These are phyloP conservation scores for Laburnicola sp. DNA, from an alignment of 2,329 filamentous ascomycete genomes.

Conservation along the genomic window DNA sequence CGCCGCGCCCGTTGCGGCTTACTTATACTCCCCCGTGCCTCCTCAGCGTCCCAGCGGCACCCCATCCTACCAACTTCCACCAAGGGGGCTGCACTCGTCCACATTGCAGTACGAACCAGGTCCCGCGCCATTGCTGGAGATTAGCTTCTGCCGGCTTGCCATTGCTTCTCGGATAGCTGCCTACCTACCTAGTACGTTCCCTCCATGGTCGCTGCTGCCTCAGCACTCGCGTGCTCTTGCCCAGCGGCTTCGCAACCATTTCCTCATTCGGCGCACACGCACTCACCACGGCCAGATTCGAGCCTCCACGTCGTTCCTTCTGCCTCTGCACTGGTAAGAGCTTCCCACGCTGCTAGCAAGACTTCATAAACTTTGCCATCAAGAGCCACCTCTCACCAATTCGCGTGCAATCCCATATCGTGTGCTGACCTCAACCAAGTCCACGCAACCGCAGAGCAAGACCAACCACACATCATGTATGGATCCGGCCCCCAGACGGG, in stretches of 20 bases:
- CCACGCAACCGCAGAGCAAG: background rate
- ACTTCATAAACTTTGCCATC: background rate
- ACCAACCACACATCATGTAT: slow-evolving; percentile 66
- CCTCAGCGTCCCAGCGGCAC: background rate
- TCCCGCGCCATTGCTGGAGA: slow-evolving; percentile 38
- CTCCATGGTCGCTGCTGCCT: background rate
- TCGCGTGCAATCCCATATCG: slow-evolving; percentile 8
- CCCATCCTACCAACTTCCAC: slow-evolving; percentile 2
- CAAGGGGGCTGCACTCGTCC: slow-evolving; percentile 39
- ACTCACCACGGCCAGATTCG: slow-evolving; percentile 28
- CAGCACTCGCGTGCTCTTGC: slow-evolving; percentile 11
- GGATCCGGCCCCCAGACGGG: slow-evolving; percentile 90
- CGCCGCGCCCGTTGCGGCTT: slow-evolving; percentile 15
- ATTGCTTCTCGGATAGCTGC: slow-evolving; percentile 23
- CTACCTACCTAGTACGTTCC: slow-evolving; percentile 8
- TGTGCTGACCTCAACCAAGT: slow-evolving; percentile 11
- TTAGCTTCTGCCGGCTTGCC: slow-evolving; percentile 39
- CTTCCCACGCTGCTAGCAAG: slow-evolving; percentile 8
- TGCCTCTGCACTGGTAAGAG: slow-evolving; percentile 21
- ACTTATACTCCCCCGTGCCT: slow-evolving; percentile 10
- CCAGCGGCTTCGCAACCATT: slow-evolving; percentile 12
- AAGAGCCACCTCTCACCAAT: background rate
- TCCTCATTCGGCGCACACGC: slow-evolving; percentile 10
- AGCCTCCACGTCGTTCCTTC: slow-evolving; percentile 26
- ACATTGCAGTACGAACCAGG: slow-evolving; percentile 34